Evolutionary conservation across 768 basidiomycete genomes (phyloP), one percentile per base, ranked within the genome.

Genomic region (Suillus plorans): DNA sequence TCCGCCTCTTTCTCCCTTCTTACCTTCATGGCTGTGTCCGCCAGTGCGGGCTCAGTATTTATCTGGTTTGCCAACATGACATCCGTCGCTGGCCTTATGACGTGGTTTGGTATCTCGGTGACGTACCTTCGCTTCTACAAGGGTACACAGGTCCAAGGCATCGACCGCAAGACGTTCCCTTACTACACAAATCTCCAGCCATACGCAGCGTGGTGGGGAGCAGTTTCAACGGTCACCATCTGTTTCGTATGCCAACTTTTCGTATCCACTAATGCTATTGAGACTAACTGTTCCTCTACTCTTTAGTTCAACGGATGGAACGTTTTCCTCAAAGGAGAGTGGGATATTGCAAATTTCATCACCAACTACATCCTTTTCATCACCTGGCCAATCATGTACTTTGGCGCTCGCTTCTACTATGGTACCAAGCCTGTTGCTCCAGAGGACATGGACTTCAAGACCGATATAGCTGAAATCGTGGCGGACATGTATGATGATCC

Each of bases 371-470:
- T 95, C 53, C 91, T 90, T 25, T 73, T 87, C 5, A 68, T 72
- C 20, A 61, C 89, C 42, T 94, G 95, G 86, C 92, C 92, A 28
- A 61, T 94, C 60, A 72, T 96, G 42, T 97, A 91, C 76, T 12
- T 81, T 41, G 81, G 76, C 18, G 84, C 88, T 65, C 86, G 85
- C 70, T 66, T 89, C 47, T 82, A 80, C 73, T 67, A 73, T 56
- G 66, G 66, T 39, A 0, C 20, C 5, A 72, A 77, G 45, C 64
- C 68, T 9, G 66, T 76, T 45, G 68, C 60, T 39, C 68, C 87
- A 0, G 71, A 82, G 25, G 87, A 96, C 41, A 95, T 98, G 92
- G 96, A 97, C 78, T 95, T 96, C 73, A 78, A 88, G 49, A 81
- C 83, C 5, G 85, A 89, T 64, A 80, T 91, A 62, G 87, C 84